Conservation (phyloP, 129 eudicot species). For the Dittrichia graveolens region DNA sequence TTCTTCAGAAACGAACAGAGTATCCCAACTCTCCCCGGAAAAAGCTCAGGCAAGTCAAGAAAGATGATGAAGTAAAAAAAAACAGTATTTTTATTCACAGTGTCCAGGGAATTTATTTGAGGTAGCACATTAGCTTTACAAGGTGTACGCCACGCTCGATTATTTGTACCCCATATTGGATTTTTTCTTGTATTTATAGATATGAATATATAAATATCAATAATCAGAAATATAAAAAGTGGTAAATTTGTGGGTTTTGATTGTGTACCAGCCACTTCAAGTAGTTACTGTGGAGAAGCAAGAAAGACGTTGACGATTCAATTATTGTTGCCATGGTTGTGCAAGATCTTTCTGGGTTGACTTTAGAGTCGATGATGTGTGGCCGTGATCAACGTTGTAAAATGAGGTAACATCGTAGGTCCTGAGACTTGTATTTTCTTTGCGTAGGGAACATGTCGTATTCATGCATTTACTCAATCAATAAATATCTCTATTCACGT, state of each 20-base stretch:
- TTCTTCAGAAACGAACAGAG: slow-evolving; percentile 52
- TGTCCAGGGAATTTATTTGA: slow-evolving; percentile 7
- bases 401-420: slow-evolving; percentile 22
- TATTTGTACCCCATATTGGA: slow-evolving; percentile 20
- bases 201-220: background rate
- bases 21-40: slow-evolving; percentile 33
- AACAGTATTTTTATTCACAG: background rate
- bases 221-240: background rate
- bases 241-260: slow-evolving; percentile 22
- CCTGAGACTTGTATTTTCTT: background rate
- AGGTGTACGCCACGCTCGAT: slow-evolving; percentile 14
- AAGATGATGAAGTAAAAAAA: slow-evolving; percentile 35
- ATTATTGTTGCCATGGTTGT: slow-evolving; percentile 16
- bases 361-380: slow-evolving; percentile 1
- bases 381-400: slow-evolving; percentile 34
- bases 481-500: background rate
- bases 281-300: slow-evolving; percentile 17
- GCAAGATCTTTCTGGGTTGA: slow-evolving; percentile 23
- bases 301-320: slow-evolving; percentile 24
- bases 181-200: background rate
- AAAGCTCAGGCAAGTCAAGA: slow-evolving; percentile 33
- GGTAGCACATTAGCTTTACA: slow-evolving; percentile 17
- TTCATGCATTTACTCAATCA: background rate
- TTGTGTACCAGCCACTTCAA: slow-evolving; percentile 29
- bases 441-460: slow-evolving; percentile 5